Evolutionary conservation across 768 basidiomycete genomes (phyloP).

Genomic region (Hydnum rufescens): DNA sequence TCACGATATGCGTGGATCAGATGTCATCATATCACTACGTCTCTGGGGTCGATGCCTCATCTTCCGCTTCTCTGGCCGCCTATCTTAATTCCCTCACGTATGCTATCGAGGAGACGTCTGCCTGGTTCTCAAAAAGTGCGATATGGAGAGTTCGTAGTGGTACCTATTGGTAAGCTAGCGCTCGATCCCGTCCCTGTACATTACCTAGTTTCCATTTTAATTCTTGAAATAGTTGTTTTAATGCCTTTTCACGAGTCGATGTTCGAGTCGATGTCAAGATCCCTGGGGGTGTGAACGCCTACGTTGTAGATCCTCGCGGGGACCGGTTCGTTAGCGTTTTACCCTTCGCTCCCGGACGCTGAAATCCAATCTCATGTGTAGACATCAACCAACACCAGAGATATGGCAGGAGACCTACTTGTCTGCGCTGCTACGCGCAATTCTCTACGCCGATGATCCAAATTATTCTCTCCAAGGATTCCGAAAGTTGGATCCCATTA

Average conservation of each 20-base stretch:
- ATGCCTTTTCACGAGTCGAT: conserved; percentile 93
- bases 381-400: conserved; percentile 76
- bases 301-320: conserved; percentile 82
- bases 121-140: conserved; percentile 78
- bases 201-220: neutral
- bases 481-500: conserved; percentile 89
- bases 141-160: conserved; percentile 86
- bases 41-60: conserved; percentile 97
- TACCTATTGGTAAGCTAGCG: conserved; percentile 57
- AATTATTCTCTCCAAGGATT: conserved; percentile 82
- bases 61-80: conserved; percentile 90
- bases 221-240: conserved; percentile 98
- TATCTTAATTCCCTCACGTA: conserved; percentile 99
- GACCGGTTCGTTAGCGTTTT: conserved; percentile 45
- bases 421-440: conserved; percentile 75
- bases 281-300: conserved; percentile 88
- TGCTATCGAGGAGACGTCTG: conserved; percentile 70
- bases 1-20: conserved; percentile 22
- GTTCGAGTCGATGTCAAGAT: conserved; percentile 96
- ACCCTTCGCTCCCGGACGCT: neutral
- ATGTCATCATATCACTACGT: conserved; percentile 93
- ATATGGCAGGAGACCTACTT: conserved; percentile 98
- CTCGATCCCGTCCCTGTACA: neutral
- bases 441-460: conserved; percentile 91
- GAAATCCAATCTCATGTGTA: conserved; percentile 14